phyloP scores from a whole-genome alignment of 2,329 filamentous ascomycete genomes.

The Ilyonectria mors-panacis region DNA sequence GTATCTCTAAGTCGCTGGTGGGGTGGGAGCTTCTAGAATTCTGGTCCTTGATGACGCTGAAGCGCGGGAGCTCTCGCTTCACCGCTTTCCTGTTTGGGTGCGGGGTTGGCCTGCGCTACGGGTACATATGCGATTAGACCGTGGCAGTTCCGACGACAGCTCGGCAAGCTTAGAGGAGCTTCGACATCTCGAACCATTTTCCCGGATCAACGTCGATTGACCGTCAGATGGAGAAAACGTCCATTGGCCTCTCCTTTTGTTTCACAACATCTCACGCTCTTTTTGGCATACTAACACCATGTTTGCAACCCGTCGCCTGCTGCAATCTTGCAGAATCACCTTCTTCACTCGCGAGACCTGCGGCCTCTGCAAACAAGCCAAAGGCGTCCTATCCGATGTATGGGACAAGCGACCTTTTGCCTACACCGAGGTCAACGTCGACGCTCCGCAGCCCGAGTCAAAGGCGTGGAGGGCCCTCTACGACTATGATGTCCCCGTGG shows the following conservation, averaged over 20 bases:
- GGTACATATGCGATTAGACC: slow-evolving; percentile 27
- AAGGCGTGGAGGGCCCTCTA: slow-evolving; percentile 81
- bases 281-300: slow-evolving; percentile 54
- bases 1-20: slow-evolving; percentile 40
- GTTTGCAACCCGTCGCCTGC: slow-evolving; percentile 65
- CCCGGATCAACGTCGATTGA: background rate
- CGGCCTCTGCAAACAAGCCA: slow-evolving; percentile 78
- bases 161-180: slow-evolving; percentile 7
- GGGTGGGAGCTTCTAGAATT: slow-evolving; percentile 61
- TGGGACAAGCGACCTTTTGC: slow-evolving; percentile 77
- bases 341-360: slow-evolving; percentile 82
- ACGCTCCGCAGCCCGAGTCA: slow-evolving; percentile 75
- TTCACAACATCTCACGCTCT: too few relatives aligned
- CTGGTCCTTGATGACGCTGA: slow-evolving; percentile 46
- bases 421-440: slow-evolving; percentile 80
- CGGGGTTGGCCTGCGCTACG: slow-evolving; percentile 43
- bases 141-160: slow-evolving; percentile 15
- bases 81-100: slow-evolving; percentile 56
- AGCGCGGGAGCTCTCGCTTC: slow-evolving; percentile 36
- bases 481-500: slow-evolving; percentile 87
- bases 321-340: slow-evolving; percentile 76
- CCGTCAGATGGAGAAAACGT: background rate
- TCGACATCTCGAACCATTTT: slow-evolving; percentile 31
- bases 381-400: slow-evolving; percentile 76
- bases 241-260: background rate